phyloP scores from a whole-genome alignment of 1,284 basidiomycete genomes.

The Trichosporon sp. region DNA sequence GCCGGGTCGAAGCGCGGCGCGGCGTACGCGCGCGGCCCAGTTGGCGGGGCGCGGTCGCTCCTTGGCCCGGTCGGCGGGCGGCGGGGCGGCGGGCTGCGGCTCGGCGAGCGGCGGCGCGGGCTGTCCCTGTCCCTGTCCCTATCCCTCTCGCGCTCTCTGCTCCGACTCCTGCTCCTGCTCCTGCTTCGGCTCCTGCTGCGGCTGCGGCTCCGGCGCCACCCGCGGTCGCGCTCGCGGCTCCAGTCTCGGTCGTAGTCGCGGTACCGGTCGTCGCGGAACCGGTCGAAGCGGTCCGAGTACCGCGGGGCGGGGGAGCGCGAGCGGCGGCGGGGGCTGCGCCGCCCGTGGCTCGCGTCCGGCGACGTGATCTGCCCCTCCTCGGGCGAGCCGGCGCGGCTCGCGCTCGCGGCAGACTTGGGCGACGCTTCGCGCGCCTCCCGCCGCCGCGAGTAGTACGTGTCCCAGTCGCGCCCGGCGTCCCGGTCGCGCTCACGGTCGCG shows the following conservation, averaged over 20 bases:
- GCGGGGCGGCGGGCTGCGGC: conserved; percentile 16
- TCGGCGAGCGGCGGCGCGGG: not conserved
- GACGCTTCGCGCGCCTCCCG: conserved; percentile 12
- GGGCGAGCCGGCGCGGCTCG: conserved; percentile 29
- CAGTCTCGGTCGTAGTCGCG: conserved; percentile 1
- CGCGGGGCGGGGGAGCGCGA: not conserved
- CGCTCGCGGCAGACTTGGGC: conserved; percentile 2
- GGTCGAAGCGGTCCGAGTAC: conserved; percentile 9
- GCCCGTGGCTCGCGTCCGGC: conserved; percentile 5
- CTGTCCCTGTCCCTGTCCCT: not conserved
- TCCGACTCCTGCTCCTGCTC: not conserved
- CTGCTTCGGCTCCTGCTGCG: conserved; percentile 18
- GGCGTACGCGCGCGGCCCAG: conserved; percentile 25
- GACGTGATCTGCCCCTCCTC: conserved; percentile 46
- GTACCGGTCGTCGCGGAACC: not conserved
- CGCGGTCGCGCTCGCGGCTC: not conserved
- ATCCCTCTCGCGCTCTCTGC: not conserved
- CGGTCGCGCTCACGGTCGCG: conserved; percentile 16
- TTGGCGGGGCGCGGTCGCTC: conserved; percentile 19
- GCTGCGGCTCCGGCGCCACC: conserved; percentile 1
- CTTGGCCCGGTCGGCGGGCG: conserved; percentile 25
- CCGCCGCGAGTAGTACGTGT: conserved; percentile 21
- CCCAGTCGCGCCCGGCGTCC: conserved; percentile 21
- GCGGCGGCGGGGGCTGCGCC: conserved; percentile 1
- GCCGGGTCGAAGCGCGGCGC: conserved; percentile 6